Evolutionary conservation across 106 monocot species (phyloP), one percentile per base, ranked within the genome.

Genomic region (Platanthera guangdongensis): DNA sequence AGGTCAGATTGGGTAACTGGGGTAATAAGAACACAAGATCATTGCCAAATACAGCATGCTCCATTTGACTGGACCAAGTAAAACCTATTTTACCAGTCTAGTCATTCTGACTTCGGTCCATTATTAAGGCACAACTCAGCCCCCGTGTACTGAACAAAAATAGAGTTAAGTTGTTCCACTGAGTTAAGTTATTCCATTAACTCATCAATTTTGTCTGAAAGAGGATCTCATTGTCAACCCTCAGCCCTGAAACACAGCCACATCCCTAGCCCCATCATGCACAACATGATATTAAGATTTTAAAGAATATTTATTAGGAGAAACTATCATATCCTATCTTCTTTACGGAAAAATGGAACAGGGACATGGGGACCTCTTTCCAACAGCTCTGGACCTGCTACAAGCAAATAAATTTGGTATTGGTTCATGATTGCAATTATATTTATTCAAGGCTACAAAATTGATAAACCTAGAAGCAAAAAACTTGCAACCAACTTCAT

Each of bases 201-300:
- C 25, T 25, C 25, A 0, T 25, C 25, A 25, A 25, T 0, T 25
- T 25, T 25, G 25, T 25, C 25, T 25, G 25, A 25, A 25, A 25
- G 25, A 25, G 25, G 25, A 25, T 25, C 94, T 84, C 89, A 84
- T 70, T 94, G 86, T 74, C 76, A 92, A 81, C 88, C 99, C 68
- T 94, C 90, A 57, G 99, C 88, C 79, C 94, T 75, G 99, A 68
- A 99, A 50, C 84, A 92, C 99, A 76, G 99, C 99, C 39, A 88
- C 94, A 80, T 99, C 92, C 21, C 74, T 83, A 79, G 90, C 94
- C 74, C 94, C 99, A 81, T 99, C 94, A 75, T 90, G 90, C 73
- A 69, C 81, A 82, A 75, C 62, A 75, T 75, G 80, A 21, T 48
- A 79, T 51, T 81, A 85, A 28, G 82, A 65, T 71, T 82, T 92